Base-by-base conservation (phyloP, 1,284 basidiomycete genomes). In the Malassezia cuniculi region DNA sequence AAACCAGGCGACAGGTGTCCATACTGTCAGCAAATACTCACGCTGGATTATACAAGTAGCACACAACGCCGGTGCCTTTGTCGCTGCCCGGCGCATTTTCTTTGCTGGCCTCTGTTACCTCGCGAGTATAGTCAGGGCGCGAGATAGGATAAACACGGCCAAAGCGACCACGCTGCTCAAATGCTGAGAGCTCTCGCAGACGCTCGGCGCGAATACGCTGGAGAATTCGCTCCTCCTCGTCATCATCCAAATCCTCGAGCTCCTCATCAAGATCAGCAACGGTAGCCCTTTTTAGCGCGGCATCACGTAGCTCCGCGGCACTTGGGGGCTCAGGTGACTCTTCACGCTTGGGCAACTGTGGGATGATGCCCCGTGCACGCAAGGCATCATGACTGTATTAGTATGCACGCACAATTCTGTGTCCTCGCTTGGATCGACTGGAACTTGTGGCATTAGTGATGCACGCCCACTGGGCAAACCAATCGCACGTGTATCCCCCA, bases 51-150 rank as follows among this genome's bases (percentile, higher is more conserved):
- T 87, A 89, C 35, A 90, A 68, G 60, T 85, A 82, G 50, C 84
- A 87, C 4, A 89, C 76, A 0, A 90, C 84, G 0, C 81, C 82
- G 0, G 84, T 90, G 0, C 84, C 85, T 47, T 66, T 68, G 7
- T 39, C 27, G 28, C 65, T 50, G 15, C 21, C 33, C 2, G 31
- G 31, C 4, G 9, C 5, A 0, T 9, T 5, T 3, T 76, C 66
- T 50, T 76, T 77, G 68, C 86, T 93, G 1, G 84, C 85, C 43
- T 95, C 87, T 0, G 89, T 95, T 12, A 97, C 84, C 60, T 95
- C 85, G 35, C 81, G 74, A 22, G 83, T 90, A 69, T 95, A 97
- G 66, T 94, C 89, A 14, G 87, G 85, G 50, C 90, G 73, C 20
- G 78, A 78, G 48, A 97, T 90, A 2, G 86, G 86, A 68, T 68